A percentile compares a stretch with the other conserved stretches of the same genome.
These are phyloP conservation scores for Patellifolia procumbens DNA, from an alignment of 179 eudicot genomes.

Conservation along the genomic window DNA sequence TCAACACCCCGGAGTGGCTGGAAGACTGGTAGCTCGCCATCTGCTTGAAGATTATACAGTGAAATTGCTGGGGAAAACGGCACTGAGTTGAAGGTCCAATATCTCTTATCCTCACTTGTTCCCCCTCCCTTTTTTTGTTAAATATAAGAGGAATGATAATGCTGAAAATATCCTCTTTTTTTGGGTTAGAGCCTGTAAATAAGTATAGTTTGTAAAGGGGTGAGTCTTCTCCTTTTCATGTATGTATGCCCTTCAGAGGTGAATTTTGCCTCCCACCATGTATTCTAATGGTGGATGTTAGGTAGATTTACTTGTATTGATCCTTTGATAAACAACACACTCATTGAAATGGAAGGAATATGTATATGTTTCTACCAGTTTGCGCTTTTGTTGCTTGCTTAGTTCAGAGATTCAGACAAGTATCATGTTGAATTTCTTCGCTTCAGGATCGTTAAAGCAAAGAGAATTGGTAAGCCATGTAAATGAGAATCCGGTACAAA, in stretches of 20 bases:
- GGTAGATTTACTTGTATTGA: neutral
- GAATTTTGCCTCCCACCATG: slow-evolving; percentile 18
- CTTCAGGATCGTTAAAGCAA: neutral
- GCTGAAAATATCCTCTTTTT: slow-evolving; percentile 11
- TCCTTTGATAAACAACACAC: slow-evolving; percentile 6
- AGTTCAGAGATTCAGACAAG: too few species aligned
- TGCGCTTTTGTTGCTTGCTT: neutral
- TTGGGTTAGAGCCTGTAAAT: slow-evolving; percentile 23
- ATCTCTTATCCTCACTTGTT: neutral
- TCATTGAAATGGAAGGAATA: slow-evolving; percentile 18
- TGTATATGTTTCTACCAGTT: slow-evolving; percentile 17
- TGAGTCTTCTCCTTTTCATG: neutral
- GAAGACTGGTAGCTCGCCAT: slow-evolving; percentile 69
- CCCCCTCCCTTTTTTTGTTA: neutral
- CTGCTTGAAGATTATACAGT: neutral
- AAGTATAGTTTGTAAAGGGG: slow-evolving; percentile 22
- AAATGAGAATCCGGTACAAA: too few species aligned
- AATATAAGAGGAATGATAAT: slow-evolving; percentile 10
- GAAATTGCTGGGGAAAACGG: neutral
- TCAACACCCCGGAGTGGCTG: slow-evolving; percentile 75
- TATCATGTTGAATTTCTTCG: neutral
- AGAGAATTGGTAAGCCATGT: neutral
- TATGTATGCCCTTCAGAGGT: slow-evolving; percentile 11
- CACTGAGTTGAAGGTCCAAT: neutral
- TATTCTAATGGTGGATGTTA: slow-evolving; percentile 10